Percentiles rank a stretch among this genome's conserved stretches.
Evolutionary conservation across 2,329 filamentous ascomycete genomes (phyloP).

Genomic region (Pseudocercospora macadamiae): DNA sequence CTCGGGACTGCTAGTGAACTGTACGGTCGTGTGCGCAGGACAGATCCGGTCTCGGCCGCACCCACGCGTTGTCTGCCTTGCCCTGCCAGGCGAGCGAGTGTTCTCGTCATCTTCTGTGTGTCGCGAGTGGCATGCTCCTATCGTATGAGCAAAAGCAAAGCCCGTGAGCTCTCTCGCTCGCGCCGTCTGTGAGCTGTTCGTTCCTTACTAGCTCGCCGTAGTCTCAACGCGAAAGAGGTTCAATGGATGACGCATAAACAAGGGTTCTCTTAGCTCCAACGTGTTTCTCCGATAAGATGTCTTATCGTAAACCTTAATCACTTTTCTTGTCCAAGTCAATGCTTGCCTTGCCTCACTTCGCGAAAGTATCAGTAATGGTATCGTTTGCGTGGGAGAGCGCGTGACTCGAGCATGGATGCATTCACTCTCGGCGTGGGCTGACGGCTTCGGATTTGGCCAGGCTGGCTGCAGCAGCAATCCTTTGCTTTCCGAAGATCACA

Average conservation of each 20-base stretch:
- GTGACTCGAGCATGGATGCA: too few relatives aligned
- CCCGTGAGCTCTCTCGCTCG: neutral
- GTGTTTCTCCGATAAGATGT: neutral
- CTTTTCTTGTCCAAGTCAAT: too few relatives aligned
- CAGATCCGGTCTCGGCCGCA: slow-evolving; percentile 5
- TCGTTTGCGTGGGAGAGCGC: too few relatives aligned
- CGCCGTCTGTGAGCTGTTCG: neutral
- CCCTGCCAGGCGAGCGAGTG: neutral
- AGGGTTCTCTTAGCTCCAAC: neutral
- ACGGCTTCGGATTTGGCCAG: too few relatives aligned
- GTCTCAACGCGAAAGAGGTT: too few relatives aligned
- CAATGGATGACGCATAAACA: too few relatives aligned
- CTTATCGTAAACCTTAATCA: neutral
- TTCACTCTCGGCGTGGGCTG: too few relatives aligned
- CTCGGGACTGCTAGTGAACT: slow-evolving; percentile 7
- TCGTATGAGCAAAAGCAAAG: slow-evolving; percentile 1
- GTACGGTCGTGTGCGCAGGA: neutral
- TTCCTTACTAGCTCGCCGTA: neutral
- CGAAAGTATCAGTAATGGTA: too few relatives aligned
- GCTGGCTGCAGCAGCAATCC: too few relatives aligned
- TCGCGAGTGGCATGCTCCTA: slow-evolving; percentile 4
- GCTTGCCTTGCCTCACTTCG: too few relatives aligned
- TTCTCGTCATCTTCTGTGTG: neutral
- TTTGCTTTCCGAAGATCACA: too few relatives aligned
- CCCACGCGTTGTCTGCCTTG: slow-evolving; percentile 4